Evolutionary conservation across 1,284 basidiomycete genomes (phyloP), one percentile per base, ranked within the genome.

Genomic region (Cryptococcus depauperatus): DNA sequence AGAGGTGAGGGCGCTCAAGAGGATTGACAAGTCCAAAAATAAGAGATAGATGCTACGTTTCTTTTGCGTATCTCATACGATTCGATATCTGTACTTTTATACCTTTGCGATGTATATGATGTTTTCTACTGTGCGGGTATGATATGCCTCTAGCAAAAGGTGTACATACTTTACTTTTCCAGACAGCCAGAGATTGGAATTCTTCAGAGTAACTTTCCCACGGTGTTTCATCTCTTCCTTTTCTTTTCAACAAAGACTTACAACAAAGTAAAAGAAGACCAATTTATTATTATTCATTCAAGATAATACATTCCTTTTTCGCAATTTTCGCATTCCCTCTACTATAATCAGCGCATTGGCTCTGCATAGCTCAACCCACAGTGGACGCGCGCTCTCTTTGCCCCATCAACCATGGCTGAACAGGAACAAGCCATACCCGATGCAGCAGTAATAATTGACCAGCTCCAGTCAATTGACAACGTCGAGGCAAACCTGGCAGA

Each of bases 321-420:
- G n/a, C n/a, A n/a, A n/a, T n/a, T n/a, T n/a, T n/a, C n/a, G n/a
- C n/a, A n/a, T n/a, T n/a, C n/a, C n/a, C n/a, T n/a, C n/a, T n/a
- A n/a, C n/a, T n/a, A n/a, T n/a, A n/a, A n/a, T n/a, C n/a, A n/a
- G n/a, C n/a, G n/a, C n/a, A n/a, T n/a, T n/a, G n/a, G n/a, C n/a
- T n/a, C n/a, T n/a, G n/a, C n/a, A n/a, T n/a, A n/a, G n/a, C n/a
- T n/a, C n/a, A n/a, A n/a, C n/a, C n/a, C n/a, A n/a, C n/a, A n/a
- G n/a, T n/a, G n/a, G n/a, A n/a, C n/a, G n/a, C n/a, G n/a, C n/a
- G n/a, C n/a, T n/a, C n/a, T n/a, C n/a, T n/a, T n/a, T n/a, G n/a
- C n/a, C n/a, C n/a, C n/a, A n/a, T n/a, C n/a, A n/a, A n/a, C 82
- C 79, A 41, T 45, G 38, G 40, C 44, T 37, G 49, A 27, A 23